phyloP scores from a whole-genome alignment of 345 rosid genomes.

The Combretum micranthum region DNA sequence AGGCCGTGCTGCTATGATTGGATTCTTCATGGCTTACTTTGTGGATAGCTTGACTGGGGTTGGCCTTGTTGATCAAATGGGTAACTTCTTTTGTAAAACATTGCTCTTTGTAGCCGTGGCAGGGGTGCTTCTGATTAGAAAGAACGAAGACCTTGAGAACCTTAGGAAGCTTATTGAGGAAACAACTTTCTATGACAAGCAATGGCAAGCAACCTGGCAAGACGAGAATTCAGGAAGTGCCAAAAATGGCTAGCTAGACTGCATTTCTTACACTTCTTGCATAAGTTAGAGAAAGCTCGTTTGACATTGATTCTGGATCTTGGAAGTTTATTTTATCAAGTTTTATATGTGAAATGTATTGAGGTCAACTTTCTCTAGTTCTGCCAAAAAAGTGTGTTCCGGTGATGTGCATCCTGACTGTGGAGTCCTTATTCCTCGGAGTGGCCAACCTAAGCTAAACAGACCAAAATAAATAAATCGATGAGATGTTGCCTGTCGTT shows the following conservation, averaged over 20 bases:
- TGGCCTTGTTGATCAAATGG: conserved; percentile 96
- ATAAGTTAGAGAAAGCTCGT: neutral
- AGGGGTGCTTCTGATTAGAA: conserved; percentile 71
- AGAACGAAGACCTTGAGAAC: conserved; percentile 78
- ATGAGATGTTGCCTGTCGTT: no score
- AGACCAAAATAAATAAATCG: no score
- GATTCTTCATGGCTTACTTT: conserved; percentile 96
- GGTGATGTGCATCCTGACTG: no score
- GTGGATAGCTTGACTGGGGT: conserved; percentile 94
- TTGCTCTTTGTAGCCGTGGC: conserved; percentile 75
- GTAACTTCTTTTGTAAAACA: conserved; percentile 92
- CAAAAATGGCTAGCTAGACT: neutral
- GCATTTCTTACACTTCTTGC: no score
- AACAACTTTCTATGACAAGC: conserved; percentile 83
- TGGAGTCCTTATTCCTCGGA: no score
- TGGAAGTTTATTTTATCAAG: no score
- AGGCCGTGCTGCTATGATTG: conserved; percentile 98
- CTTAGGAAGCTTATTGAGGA: conserved; percentile 70
- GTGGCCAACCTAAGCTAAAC: no score
- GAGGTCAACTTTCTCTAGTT: no score
- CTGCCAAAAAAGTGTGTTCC: no score
- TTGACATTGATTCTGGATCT: neutral
- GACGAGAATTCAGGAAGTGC: conserved; percentile 28
- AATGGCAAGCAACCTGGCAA: conserved; percentile 95
- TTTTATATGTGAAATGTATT: no score